These are phyloP conservation scores for Alloteropsis semialata DNA, from an alignment of 176 grass and related monocot genomes.

Conservation along the genomic window DNA sequence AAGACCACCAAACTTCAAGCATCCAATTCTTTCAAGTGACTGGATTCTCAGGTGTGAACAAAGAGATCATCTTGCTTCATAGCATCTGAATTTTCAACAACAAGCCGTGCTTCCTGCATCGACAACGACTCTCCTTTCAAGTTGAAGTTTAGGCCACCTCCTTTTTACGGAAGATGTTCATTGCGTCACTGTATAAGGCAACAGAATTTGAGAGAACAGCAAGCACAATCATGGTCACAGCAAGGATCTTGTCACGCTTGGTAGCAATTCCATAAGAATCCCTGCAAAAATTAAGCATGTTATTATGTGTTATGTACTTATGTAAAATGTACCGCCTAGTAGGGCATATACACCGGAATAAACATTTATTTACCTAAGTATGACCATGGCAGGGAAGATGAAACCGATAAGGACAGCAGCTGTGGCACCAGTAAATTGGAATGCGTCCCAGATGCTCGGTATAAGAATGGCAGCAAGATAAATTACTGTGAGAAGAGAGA, in stretches of 20 bases:
- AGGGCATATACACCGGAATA: background rate
- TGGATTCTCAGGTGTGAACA: background rate
- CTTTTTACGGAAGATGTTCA: conserved; percentile 56
- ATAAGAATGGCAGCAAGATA: conserved; percentile 70
- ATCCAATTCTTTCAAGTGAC: background rate
- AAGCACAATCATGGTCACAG: conserved; percentile 79
- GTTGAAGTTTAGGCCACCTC: conserved; percentile 53
- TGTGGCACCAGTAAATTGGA: conserved; percentile 89
- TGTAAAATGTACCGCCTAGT: background rate
- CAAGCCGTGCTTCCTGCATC: conserved; percentile 5
- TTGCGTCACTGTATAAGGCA: conserved; percentile 68
- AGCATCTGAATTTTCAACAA: background rate
- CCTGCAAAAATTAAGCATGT: conserved; percentile 35
- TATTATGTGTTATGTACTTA: background rate
- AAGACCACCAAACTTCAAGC: background rate
- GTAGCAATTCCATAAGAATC: conserved; percentile 70
- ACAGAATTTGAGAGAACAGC: conserved; percentile 70
- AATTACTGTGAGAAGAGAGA: conserved; percentile 51
- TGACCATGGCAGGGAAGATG: conserved; percentile 81
- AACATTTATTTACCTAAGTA: conserved; percentile 60
- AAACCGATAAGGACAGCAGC: conserved; percentile 73
- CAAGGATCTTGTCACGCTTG: conserved; percentile 67
- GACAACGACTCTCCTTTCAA: background rate
- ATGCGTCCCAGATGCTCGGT: conserved; percentile 90
- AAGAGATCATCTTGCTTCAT: conserved; percentile 15